These are phyloP conservation scores for Gnaphalium uliginosum DNA, from an alignment of 129 eudicot species.

Conservation along the genomic window DNA sequence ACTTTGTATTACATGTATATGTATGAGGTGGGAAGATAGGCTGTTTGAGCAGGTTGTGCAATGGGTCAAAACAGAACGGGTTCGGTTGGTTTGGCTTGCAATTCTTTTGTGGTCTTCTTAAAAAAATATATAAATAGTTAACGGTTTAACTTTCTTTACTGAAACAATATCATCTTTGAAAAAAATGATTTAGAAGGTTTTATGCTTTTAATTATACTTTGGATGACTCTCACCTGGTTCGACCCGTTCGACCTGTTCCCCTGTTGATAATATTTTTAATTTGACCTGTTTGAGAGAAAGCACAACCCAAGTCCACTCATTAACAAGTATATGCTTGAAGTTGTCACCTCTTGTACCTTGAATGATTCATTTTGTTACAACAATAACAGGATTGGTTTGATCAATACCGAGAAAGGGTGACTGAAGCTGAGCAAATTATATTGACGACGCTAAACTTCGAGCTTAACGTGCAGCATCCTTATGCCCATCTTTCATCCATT, in stretches of 20 bases:
- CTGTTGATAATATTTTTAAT: not conserved
- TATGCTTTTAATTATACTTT: not conserved
- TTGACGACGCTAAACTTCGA: slow-evolving; percentile 88
- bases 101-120: not conserved
- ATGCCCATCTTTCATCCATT: slow-evolving; percentile 72
- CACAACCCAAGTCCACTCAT: not conserved
- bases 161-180: not conserved
- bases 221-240: not conserved
- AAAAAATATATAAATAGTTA: not conserved
- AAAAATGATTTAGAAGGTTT: not conserved
- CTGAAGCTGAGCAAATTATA: slow-evolving; percentile 82
- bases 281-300: not conserved
- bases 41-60: not conserved
- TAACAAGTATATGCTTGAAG: not conserved
- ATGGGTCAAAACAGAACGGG: not conserved
- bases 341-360: not conserved
- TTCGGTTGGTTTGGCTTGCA: not conserved
- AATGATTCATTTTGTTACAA: not conserved
- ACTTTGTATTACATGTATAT: not conserved
- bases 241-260: not conserved
- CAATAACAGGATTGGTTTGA: slow-evolving; percentile 85
- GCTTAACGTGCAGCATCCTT: slow-evolving; percentile 94
- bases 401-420: slow-evolving; percentile 75
- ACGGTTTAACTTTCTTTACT: not conserved
- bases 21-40: not conserved